Conservation (phyloP, 768 basidiomycete genomes). For the Lactarius evosmus region DNA sequence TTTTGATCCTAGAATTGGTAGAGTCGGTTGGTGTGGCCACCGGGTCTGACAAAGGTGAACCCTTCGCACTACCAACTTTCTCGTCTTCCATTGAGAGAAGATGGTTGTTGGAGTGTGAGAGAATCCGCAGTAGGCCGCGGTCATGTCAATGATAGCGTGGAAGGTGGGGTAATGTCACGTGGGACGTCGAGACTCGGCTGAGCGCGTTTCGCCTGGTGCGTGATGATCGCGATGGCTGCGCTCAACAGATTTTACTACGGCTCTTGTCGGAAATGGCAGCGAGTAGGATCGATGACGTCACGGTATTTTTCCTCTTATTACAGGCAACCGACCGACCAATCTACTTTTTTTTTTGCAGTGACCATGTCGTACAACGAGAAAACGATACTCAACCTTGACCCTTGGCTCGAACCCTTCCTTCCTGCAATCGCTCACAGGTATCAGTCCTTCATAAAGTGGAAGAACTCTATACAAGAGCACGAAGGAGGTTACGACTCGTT, state of each 20-base stretch:
- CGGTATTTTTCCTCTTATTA: background rate
- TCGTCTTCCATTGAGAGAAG: slow-evolving; percentile 6
- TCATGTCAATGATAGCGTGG: background rate
- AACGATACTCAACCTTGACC: slow-evolving; percentile 60
- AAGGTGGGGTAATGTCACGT: background rate
- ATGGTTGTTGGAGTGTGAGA: background rate
- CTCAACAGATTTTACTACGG: background rate
- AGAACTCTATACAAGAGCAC: slow-evolving; percentile 62
- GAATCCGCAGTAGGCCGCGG: background rate
- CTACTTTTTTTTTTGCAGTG: background rate
- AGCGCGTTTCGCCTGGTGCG: background rate
- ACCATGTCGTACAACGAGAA: slow-evolving; percentile 49
- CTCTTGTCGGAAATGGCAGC: background rate
- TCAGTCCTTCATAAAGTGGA: slow-evolving; percentile 69
- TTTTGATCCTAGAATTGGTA: background rate
- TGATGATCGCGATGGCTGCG: background rate
- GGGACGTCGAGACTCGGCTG: background rate
- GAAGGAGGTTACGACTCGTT: slow-evolving; percentile 86
- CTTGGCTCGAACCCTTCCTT: slow-evolving; percentile 71
- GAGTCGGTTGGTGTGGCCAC: background rate
- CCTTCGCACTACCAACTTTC: background rate
- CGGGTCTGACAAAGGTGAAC: background rate
- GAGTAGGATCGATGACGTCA: slow-evolving; percentile 27
- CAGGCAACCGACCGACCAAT: background rate
- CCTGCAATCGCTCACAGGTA: slow-evolving; percentile 67